Percentiles rank a stretch among this genome's conserved stretches.
Conservation (phyloP, 805 yeast genomes). For the Metschnikowia cerradonensis region DNA sequence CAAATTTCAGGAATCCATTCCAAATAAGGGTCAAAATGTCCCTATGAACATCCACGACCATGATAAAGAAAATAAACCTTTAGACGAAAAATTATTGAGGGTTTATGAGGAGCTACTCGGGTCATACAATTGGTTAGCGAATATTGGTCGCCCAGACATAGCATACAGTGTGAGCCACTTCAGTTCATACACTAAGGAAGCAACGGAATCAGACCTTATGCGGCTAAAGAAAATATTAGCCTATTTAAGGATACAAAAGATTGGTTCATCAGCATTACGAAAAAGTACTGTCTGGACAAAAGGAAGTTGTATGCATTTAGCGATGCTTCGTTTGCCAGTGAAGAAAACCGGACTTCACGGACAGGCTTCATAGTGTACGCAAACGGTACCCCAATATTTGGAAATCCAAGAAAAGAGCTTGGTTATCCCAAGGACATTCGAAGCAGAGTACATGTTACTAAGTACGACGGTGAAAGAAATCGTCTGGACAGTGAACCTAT, state of each 20-base stretch:
- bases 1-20: too few relatives aligned
- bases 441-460: too few relatives aligned
- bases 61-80: neutral
- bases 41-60: neutral
- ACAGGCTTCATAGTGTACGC: too few relatives aligned
- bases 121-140: neutral
- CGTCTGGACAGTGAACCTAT: too few relatives aligned
- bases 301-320: neutral
- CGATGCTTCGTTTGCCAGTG: neutral
- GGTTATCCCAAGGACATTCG: too few relatives aligned
- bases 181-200: neutral
- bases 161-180: neutral
- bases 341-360: too few relatives aligned
- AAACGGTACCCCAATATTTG: too few relatives aligned
- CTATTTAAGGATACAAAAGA: neutral
- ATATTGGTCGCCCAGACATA: too few relatives aligned
- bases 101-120: neutral
- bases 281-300: neutral
- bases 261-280: neutral
- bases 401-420: too few relatives aligned
- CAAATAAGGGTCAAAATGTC: too few relatives aligned
- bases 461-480: too few relatives aligned
- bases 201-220: neutral
- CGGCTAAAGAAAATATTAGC: neutral
- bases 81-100: neutral